A percentile compares a stretch with the other conserved stretches of the same genome.
Evolutionary conservation across 2,329 filamentous ascomycete genomes (phyloP).

Genomic region (Diaporthe vaccinii): DNA sequence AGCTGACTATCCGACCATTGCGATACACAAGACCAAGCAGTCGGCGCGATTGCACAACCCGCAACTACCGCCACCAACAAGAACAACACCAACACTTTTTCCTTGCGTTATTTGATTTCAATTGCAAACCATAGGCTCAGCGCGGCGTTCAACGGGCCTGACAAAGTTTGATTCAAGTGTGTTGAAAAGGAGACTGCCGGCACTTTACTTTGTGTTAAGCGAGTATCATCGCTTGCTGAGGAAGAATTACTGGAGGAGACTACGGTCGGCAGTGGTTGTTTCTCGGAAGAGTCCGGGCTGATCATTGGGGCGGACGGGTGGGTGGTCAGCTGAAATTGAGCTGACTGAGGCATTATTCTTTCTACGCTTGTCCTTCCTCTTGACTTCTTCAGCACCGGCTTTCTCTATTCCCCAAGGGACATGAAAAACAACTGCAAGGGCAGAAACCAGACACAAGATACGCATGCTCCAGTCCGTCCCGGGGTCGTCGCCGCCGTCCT

Average conservation of each 20-base stretch:
- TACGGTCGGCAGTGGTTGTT: not conserved
- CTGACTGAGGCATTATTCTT: not conserved
- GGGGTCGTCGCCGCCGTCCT: not conserved
- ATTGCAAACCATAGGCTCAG: constrained; percentile 36
- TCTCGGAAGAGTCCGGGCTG: not conserved
- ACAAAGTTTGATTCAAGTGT: constrained; percentile 29
- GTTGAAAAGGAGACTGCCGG: constrained; percentile 21
- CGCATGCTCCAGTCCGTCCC: not conserved
- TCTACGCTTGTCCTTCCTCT: not conserved
- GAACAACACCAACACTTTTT: constrained; percentile 33
- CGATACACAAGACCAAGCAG: not conserved
- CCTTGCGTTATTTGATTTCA: constrained; percentile 35
- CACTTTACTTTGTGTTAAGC: not conserved
- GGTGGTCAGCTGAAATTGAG: not conserved
- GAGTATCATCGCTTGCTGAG: not conserved
- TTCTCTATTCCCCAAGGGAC: not conserved
- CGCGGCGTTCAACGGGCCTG: constrained; percentile 40
- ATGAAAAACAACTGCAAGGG: not conserved
- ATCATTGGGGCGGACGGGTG: not conserved
- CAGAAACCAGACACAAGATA: not conserved
- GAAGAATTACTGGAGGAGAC: not conserved
- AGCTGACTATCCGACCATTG: constrained; percentile 30
- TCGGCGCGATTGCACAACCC: not conserved
- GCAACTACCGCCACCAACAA: not conserved
- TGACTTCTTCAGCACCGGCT: not conserved